Percentiles rank a stretch among this genome's conserved stretches.
Evolutionary conservation across 2,329 filamentous ascomycete genomes (phyloP).

Genomic region (Alternaria sp.): DNA sequence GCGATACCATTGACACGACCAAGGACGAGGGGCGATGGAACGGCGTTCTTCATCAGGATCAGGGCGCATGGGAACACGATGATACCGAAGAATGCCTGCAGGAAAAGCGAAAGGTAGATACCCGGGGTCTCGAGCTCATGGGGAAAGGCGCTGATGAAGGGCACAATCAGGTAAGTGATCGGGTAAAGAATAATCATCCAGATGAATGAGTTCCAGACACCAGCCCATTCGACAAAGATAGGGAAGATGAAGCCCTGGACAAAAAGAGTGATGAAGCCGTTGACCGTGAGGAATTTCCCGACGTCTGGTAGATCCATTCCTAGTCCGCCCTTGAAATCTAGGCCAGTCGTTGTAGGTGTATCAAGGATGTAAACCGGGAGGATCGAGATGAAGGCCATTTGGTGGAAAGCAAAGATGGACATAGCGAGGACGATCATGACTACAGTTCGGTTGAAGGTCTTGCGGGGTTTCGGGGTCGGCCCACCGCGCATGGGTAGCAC

Average conservation of each 20-base stretch:
- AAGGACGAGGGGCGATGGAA: conserved; percentile 68
- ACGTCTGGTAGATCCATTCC: conserved; percentile 72
- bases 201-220: conserved; percentile 73
- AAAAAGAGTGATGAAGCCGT: conserved; percentile 75
- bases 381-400: conserved; percentile 90
- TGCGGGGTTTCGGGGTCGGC: conserved; percentile 25
- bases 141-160: conserved; percentile 70
- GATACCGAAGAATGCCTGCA: conserved; percentile 74
- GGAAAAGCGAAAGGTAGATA: conserved; percentile 70
- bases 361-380: conserved; percentile 94
- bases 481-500: conserved; percentile 32
- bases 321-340: conserved; percentile 66
- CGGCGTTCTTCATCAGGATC: conserved; percentile 80
- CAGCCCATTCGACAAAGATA: conserved; percentile 68
- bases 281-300: conserved; percentile 72
- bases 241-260: conserved; percentile 79
- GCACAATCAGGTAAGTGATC: conserved; percentile 72
- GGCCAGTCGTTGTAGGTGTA: conserved; percentile 53
- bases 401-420: conserved; percentile 88
- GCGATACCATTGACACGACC: conserved; percentile 77
- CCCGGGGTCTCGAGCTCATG: conserved; percentile 62
- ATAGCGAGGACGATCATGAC: conserved; percentile 81
- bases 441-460: conserved; percentile 70
- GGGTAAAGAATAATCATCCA: conserved; percentile 72
- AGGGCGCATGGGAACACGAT: conserved; percentile 73